These are phyloP conservation scores for Fusarium oligoseptatum DNA, from an alignment of 2,329 filamentous ascomycete species.

Conservation along the genomic window DNA sequence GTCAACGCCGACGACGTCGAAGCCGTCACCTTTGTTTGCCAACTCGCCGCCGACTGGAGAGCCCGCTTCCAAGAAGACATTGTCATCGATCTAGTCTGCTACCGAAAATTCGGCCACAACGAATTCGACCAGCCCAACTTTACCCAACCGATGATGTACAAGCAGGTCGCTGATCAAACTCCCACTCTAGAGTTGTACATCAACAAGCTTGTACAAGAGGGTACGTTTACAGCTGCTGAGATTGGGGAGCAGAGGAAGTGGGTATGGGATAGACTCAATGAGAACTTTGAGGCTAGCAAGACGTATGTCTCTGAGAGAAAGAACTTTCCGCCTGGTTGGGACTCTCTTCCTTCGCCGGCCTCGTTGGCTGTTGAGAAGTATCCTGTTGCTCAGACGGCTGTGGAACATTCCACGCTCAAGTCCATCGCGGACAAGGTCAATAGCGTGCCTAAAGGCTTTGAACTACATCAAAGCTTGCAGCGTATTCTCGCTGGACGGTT, in stretches of 20 bases:
- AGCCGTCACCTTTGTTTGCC: conserved; percentile 96
- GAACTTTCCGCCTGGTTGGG: conserved; percentile 82
- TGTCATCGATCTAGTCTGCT: conserved; percentile 97
- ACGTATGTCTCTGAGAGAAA: conserved; percentile 95
- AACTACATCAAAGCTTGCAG: conserved; percentile 92
- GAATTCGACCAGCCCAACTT: conserved; percentile 99
- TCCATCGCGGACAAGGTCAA: conserved; percentile 86
- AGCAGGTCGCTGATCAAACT: conserved; percentile 87
- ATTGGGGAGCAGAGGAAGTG: conserved; percentile 98
- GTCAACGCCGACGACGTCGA: conserved; percentile 98
- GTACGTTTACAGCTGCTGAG: conserved; percentile 95
- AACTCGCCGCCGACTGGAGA: conserved; percentile 96
- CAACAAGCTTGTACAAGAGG: conserved; percentile 87
- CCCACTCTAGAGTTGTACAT: conserved; percentile 90
- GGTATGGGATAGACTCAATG: conserved; percentile 98
- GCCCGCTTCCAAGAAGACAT: conserved; percentile 98
- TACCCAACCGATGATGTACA: conserved; percentile 99
- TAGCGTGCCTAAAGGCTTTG: conserved; percentile 83
- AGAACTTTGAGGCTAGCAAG: conserved; percentile 95
- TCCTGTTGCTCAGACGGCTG: conserved; percentile 86
- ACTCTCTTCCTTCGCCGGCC: not conserved
- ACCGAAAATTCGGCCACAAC: conserved; percentile 98
- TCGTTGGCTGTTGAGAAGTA: conserved; percentile 87
- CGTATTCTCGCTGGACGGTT: conserved; percentile 89
- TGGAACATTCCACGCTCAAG: conserved; percentile 78